Conservation (phyloP, 768 basidiomycete species). For the Mycena venus region DNA sequence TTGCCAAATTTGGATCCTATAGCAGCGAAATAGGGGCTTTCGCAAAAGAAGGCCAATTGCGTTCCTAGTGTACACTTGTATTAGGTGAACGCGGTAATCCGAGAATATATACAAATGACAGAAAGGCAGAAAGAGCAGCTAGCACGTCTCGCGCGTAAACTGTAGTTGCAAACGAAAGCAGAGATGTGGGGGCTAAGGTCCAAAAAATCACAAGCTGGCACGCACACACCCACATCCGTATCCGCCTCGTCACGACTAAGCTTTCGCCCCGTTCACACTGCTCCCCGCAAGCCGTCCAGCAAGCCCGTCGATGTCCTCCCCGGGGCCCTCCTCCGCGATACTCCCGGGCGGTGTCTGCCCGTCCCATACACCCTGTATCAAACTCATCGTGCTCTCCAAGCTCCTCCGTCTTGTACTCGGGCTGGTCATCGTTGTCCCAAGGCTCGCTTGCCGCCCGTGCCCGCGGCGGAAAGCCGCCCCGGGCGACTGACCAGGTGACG, state of each 20-base stretch:
- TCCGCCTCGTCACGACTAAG: neutral
- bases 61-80: slow-evolving; percentile 24
- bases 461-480: slow-evolving; percentile 74
- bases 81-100: slow-evolving; percentile 16
- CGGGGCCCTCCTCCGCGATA: slow-evolving; percentile 48
- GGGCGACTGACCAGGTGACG: too few relatives aligned
- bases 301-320: slow-evolving; percentile 27
- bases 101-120: slow-evolving; percentile 17
- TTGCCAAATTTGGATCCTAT: too few relatives aligned
- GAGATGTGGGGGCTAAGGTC: neutral
- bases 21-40: neutral
- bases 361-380: slow-evolving; percentile 94
- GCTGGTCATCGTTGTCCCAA: slow-evolving; percentile 96
- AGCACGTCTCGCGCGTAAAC: slow-evolving; percentile 2
- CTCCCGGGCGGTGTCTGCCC: slow-evolving; percentile 64
- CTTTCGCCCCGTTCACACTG: slow-evolving; percentile 27
- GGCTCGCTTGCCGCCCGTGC: slow-evolving; percentile 81
- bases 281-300: slow-evolving; percentile 28
- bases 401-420: slow-evolving; percentile 93
- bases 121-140: neutral
- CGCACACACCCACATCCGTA: neutral
- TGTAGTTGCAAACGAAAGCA: neutral
- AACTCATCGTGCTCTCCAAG: slow-evolving; percentile 94
- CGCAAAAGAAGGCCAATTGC: too few relatives aligned
- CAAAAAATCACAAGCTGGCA: neutral